phyloP scores from a whole-genome alignment of 2,329 filamentous ascomycete species.

The Chrysosphaeria jannelii region DNA sequence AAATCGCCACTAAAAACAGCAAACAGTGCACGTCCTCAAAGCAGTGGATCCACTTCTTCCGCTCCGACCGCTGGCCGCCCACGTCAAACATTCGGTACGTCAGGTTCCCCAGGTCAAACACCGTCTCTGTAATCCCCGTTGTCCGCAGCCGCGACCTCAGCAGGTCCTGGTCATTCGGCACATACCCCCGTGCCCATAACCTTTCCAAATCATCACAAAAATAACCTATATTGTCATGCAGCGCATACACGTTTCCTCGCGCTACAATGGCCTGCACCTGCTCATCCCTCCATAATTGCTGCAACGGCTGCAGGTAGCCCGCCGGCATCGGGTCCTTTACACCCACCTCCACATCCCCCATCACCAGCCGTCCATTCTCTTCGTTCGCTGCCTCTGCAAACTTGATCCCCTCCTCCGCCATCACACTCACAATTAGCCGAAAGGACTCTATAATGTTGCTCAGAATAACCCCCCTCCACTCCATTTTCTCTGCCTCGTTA shows the following conservation, averaged over 20 bases:
- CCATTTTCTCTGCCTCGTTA: constrained; percentile 61
- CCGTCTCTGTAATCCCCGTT: constrained; percentile 88
- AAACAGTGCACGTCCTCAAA: constrained; percentile 85
- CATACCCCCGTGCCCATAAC: constrained; percentile 45
- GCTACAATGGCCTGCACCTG: constrained; percentile 69
- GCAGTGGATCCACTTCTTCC: constrained; percentile 99
- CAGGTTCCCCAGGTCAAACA: constrained; percentile 78
- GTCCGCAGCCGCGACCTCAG: constrained; percentile 70
- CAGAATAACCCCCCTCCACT: constrained; percentile 89
- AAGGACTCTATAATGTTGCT: constrained; percentile 83
- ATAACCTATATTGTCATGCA: constrained; percentile 73
- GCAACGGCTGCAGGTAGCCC: constrained; percentile 56
- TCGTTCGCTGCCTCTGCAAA: constrained; percentile 57
- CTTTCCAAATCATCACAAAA: constrained; percentile 59
- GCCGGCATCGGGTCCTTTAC: constrained; percentile 52
- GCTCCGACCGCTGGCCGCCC: constrained; percentile 78
- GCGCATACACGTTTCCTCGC: constrained; percentile 84
- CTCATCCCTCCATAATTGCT: constrained; percentile 51
- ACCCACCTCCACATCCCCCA: constrained; percentile 55
- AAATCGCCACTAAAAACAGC: constrained; percentile 80
- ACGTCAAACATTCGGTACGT: constrained; percentile 97
- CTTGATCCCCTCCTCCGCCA: constrained; percentile 54
- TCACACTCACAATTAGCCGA: constrained; percentile 68
- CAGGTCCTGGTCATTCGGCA: constrained; percentile 84
- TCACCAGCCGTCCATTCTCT: constrained; percentile 51